phyloP scores from a whole-genome alignment of 2,329 filamentous ascomycete genomes.

The Pestalotiopsis sp. region DNA sequence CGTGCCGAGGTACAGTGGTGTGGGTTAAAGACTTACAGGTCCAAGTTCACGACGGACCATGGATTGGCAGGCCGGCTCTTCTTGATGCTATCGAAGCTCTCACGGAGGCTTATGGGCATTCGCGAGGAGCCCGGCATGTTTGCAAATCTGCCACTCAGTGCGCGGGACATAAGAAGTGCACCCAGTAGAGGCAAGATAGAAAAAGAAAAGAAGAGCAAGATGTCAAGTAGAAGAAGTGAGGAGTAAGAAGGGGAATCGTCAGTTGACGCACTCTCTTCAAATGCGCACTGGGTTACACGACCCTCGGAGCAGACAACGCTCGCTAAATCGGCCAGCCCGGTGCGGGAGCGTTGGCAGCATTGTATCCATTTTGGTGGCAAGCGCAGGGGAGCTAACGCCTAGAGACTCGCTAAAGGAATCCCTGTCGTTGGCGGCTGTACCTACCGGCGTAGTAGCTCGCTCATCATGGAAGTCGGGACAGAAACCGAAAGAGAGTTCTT shows the following conservation, averaged over 20 bases:
- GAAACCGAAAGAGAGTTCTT: neutral
- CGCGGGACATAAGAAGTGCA: slow-evolving; percentile 1
- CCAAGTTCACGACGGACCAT: slow-evolving; percentile 63
- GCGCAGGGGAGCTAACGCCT: neutral
- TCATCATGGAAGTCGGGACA: neutral
- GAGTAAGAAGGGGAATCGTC: neutral
- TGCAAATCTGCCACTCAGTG: slow-evolving; percentile 4
- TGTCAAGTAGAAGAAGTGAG: neutral
- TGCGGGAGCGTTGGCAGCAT: neutral
- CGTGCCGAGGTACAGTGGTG: slow-evolving; percentile 1
- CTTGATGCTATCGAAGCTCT: slow-evolving; percentile 63
- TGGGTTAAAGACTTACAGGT: slow-evolving; percentile 58
- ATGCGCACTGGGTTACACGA: neutral
- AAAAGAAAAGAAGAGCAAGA: neutral
- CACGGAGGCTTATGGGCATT: slow-evolving; percentile 70
- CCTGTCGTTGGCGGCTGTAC: neutral
- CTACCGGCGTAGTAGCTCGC: neutral
- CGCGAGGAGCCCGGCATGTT: slow-evolving; percentile 67
- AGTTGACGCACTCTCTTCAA: neutral
- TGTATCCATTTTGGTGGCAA: slow-evolving; percentile 1
- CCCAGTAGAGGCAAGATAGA: neutral
- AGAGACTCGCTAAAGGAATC: neutral
- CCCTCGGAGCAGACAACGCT: neutral
- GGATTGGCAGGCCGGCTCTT: slow-evolving; percentile 55
- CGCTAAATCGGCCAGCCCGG: neutral